Conservation (phyloP, 345 rosid species). For the Draba incana region DNA sequence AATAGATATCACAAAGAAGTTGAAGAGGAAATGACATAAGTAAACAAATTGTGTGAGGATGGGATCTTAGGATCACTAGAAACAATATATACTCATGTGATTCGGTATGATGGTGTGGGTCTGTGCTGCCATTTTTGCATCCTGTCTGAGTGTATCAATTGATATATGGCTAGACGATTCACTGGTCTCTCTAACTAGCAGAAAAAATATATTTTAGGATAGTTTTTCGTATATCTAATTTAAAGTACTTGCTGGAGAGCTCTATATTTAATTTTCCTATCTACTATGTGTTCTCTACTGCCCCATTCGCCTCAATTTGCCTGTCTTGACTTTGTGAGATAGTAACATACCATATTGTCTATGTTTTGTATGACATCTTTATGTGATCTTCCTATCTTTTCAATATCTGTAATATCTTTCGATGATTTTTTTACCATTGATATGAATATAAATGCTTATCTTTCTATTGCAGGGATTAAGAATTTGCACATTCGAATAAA, state of each 20-base stretch:
- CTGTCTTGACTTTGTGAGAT: not conserved
- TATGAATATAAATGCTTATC: not conserved
- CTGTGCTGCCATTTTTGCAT: not conserved
- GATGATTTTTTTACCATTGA: not conserved
- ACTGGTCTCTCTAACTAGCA: not conserved
- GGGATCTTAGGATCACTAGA: constrained; percentile 2
- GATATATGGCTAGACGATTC: not conserved
- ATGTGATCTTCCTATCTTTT: not conserved
- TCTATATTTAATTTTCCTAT: not conserved
- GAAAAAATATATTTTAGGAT: constrained; percentile 1
- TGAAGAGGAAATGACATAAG: not conserved
- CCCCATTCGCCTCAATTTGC: not conserved
- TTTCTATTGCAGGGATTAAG: constrained; percentile 60
- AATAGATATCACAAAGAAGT: not conserved
- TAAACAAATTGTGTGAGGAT: constrained; percentile 9
- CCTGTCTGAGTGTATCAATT: not conserved
- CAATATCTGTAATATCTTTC: not conserved
- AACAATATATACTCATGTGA: not conserved
- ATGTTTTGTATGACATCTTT: too few species aligned
- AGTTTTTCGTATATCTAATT: not conserved
- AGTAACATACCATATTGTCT: not conserved
- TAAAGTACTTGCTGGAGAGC: not conserved
- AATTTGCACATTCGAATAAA: constrained; percentile 54
- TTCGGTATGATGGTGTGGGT: not conserved
- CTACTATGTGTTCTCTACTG: not conserved